Evolutionary conservation across 2,329 filamentous ascomycete species (phyloP).

Genomic region (Colletotrichum sp.): DNA sequence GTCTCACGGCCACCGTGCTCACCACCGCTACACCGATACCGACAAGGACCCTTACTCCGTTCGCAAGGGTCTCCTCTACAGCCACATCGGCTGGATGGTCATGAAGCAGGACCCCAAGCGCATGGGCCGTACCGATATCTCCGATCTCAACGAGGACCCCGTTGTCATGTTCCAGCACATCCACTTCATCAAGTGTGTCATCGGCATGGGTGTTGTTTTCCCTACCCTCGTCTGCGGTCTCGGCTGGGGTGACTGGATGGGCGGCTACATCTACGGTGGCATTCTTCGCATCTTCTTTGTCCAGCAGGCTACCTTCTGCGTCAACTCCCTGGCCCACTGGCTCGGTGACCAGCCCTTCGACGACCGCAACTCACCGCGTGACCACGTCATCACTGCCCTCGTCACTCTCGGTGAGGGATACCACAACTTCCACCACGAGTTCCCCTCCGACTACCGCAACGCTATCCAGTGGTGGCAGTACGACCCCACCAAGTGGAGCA

Average conservation of each 20-base stretch:
- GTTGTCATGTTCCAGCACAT: slow-evolving; percentile 89
- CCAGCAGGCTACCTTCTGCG: slow-evolving; percentile 91
- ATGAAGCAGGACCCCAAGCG: slow-evolving; percentile 93
- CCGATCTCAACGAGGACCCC: slow-evolving; percentile 84
- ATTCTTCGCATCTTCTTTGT: slow-evolving; percentile 89
- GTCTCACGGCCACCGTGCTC: slow-evolving; percentile 84
- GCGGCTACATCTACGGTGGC: slow-evolving; percentile 84
- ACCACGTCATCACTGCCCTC: slow-evolving; percentile 85
- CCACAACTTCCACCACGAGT: slow-evolving; percentile 97
- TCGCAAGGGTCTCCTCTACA: slow-evolving; percentile 82
- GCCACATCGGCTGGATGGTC: slow-evolving; percentile 87
- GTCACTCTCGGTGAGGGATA: slow-evolving; percentile 89
- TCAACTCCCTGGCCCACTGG: slow-evolving; percentile 91
- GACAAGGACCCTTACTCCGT: slow-evolving; percentile 93
- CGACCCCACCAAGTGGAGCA: slow-evolving; percentile 89
- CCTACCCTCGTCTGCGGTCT: slow-evolving; percentile 78
- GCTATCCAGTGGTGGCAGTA: slow-evolving; percentile 92
- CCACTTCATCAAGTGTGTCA: slow-evolving; percentile 81
- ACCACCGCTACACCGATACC: slow-evolving; percentile 92
- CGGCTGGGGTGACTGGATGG: slow-evolving; percentile 80
- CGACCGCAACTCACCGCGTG: slow-evolving; percentile 88
- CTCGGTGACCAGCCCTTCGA: slow-evolving; percentile 92
- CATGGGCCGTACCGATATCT: slow-evolving; percentile 86
- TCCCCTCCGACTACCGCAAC: slow-evolving; percentile 92
- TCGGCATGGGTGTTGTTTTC: slow-evolving; percentile 78